Evolutionary conservation across 1,284 basidiomycete species (phyloP).

Genomic region (Apiotrichum gracile): DNA sequence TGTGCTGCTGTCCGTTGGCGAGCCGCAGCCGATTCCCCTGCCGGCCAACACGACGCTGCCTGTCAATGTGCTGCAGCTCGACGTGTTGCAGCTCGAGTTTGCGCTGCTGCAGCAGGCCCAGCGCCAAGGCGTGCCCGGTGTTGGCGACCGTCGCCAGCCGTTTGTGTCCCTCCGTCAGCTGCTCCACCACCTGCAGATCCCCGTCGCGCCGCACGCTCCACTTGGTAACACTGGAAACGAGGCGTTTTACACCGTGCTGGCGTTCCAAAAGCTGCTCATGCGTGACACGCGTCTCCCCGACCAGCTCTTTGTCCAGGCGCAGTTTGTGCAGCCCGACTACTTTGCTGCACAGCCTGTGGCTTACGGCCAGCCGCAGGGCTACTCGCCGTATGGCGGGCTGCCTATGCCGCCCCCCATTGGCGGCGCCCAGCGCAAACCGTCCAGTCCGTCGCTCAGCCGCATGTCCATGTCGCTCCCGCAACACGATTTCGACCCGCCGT

Average conservation of each 20-base stretch:
- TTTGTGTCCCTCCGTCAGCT: conserved; percentile 34
- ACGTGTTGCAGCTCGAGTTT: conserved; percentile 50
- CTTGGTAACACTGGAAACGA: conserved; percentile 48
- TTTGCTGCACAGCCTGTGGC: conserved; percentile 1
- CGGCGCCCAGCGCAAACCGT: conserved; percentile 6
- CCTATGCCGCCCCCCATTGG: conserved; percentile 18
- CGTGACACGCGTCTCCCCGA: conserved; percentile 39
- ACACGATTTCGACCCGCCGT: conserved; percentile 14
- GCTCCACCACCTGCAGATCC: conserved; percentile 42
- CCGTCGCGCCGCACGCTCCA: conserved; percentile 39
- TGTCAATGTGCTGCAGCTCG: conserved; percentile 64
- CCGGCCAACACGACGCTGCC: conserved; percentile 53
- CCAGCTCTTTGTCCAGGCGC: conserved; percentile 23
- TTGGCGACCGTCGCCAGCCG: conserved; percentile 32
- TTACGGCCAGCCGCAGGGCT: conserved; percentile 2
- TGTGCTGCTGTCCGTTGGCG: conserved; percentile 66
- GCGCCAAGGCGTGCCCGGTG: conserved; percentile 28
- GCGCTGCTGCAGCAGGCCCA: conserved; percentile 39
- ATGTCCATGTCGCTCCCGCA: conserved; percentile 3
- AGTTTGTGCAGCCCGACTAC: conserved; percentile 11
- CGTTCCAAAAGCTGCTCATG: conserved; percentile 47
- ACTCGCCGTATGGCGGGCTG: conserved; percentile 10
- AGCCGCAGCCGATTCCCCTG: conserved; percentile 27
- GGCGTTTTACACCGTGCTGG: conserved; percentile 46
- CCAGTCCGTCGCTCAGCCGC: conserved; percentile 14